Base-by-base conservation (phyloP, 768 basidiomycete genomes). In the Pisolithus microcarpus region DNA sequence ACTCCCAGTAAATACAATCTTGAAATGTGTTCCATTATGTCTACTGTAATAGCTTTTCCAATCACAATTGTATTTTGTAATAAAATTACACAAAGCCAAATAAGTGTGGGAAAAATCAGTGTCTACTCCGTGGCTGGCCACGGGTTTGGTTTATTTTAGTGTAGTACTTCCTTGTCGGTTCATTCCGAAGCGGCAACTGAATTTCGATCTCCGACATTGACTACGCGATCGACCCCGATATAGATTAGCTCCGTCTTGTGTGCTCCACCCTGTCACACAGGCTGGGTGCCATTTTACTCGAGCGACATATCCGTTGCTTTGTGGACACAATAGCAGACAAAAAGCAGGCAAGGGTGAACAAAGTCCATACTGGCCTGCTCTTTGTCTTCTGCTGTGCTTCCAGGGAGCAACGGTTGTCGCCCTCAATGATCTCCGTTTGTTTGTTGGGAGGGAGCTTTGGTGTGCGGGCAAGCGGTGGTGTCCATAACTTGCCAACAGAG, bases 401-500 rank as follows among this genome's bases (percentile, higher is more conserved):
- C 38, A 39, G 9, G 18, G 8, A 49, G 19, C 18, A 34, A 49
- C 30, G 37, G 38, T 39, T 15, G 21, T 19, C 34, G 24, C 16
- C 28, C 15, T 44, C 43, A 19, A 30, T 44, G 43, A 7, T 7
- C n/a, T 16, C 43, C n/a, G n/a, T 15, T 44, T 28, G n/a, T 30
- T n/a, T 28, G 16, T 44, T 26, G 23, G 23, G 42, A 30, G 43
- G 43, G n/a, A 26, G 43, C 43, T 24, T 23, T 44, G 24, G 26
- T 15, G 28, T 44, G 43, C 26, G 43, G 43, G 15, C 28, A 26
- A 10, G 40, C 26, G 69, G 72, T n/a, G 69, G 72, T 3, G 72
- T 79, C 48, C 58, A 68, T 56, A 62, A 54, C 21, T 74, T 83
- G 23, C 81, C 82, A 7, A 72, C 75, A 31, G 81, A 83, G 64